Evolutionary conservation across 2,329 filamentous ascomycete species (phyloP).

Genomic region (Diplodia sapinea): DNA sequence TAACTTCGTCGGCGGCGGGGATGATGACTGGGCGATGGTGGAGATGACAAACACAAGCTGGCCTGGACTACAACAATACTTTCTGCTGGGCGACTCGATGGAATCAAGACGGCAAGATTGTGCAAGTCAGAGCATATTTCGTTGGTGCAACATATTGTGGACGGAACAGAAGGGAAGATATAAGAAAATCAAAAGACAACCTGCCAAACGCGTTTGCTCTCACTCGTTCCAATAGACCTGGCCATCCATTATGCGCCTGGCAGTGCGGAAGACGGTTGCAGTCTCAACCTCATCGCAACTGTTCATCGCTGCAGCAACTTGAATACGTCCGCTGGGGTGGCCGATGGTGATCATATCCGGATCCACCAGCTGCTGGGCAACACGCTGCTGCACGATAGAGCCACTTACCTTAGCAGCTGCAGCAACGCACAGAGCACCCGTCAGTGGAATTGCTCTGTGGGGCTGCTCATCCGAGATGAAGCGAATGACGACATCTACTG

Average conservation of each 20-base stretch:
- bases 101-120: too few species aligned
- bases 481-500: slow-evolving; percentile 49
- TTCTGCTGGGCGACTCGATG: too few species aligned
- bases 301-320: slow-evolving; percentile 38
- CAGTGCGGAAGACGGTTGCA: slow-evolving; percentile 47
- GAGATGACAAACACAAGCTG: too few species aligned
- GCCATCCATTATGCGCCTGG: slow-evolving; percentile 47
- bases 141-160: background rate
- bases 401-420: slow-evolving; percentile 48
- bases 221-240: slow-evolving; percentile 34
- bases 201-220: background rate
- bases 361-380: slow-evolving; percentile 39
- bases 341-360: slow-evolving; percentile 47
- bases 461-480: slow-evolving; percentile 54
- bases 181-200: background rate
- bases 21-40: too few species aligned
- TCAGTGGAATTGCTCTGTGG: slow-evolving; percentile 53
- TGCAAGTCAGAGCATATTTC: too few species aligned
- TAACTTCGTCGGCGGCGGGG: too few species aligned
- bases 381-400: slow-evolving; percentile 44
- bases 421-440: slow-evolving; percentile 51
- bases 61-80: too few species aligned
- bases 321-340: slow-evolving; percentile 47
- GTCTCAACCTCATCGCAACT: slow-evolving; percentile 37
- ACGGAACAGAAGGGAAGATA: slow-evolving; percentile 25